Evolutionary conservation across 768 basidiomycete species (phyloP).

Genomic region (Rhodotorula toruloides): DNA sequence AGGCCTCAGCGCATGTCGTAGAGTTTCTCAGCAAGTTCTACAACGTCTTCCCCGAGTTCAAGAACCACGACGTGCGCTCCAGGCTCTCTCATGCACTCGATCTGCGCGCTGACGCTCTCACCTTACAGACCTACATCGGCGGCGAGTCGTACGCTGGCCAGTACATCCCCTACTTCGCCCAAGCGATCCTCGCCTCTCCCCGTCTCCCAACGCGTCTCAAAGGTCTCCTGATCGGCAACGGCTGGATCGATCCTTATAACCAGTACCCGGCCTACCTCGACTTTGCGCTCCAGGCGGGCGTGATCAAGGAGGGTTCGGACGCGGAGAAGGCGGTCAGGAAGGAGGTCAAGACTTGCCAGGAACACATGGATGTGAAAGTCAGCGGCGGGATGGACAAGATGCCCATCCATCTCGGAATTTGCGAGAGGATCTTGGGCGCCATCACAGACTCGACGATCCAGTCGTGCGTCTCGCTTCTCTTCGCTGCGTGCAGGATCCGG

Average conservation of each 20-base stretch:
- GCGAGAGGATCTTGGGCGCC: conserved; percentile 57
- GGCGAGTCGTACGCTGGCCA: conserved; percentile 98
- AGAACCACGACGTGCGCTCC: conserved; percentile 67
- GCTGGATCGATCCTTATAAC: conserved; percentile 84
- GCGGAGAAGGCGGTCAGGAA: conserved; percentile 60
- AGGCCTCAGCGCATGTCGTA: conserved; percentile 73
- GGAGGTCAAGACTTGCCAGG: conserved; percentile 58
- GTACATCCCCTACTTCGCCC: conserved; percentile 93
- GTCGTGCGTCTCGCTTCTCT: conserved; percentile 45
- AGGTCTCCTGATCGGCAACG: conserved; percentile 90
- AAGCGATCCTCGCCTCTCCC: conserved; percentile 37
- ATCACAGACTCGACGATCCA: conserved; percentile 48
- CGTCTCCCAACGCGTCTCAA: conserved; percentile 30
- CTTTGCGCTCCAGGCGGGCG: conserved; percentile 70
- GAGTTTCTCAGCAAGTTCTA: conserved; percentile 86
- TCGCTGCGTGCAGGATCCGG: too few relatives aligned
- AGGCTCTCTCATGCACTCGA: neutral
- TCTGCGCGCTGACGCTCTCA: neutral
- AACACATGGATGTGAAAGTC: conserved; percentile 42
- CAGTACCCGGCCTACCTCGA: conserved; percentile 90
- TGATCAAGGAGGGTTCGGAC: conserved; percentile 68
- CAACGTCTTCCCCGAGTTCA: conserved; percentile 81
- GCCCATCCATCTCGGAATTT: conserved; percentile 53
- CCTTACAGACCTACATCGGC: conserved; percentile 75
- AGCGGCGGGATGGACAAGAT: conserved; percentile 42